A percentile compares a stretch with the other conserved stretches of the same genome.
phyloP scores from a whole-genome alignment of 2,329 filamentous ascomycete species.

The Coleophoma crateriformis region DNA sequence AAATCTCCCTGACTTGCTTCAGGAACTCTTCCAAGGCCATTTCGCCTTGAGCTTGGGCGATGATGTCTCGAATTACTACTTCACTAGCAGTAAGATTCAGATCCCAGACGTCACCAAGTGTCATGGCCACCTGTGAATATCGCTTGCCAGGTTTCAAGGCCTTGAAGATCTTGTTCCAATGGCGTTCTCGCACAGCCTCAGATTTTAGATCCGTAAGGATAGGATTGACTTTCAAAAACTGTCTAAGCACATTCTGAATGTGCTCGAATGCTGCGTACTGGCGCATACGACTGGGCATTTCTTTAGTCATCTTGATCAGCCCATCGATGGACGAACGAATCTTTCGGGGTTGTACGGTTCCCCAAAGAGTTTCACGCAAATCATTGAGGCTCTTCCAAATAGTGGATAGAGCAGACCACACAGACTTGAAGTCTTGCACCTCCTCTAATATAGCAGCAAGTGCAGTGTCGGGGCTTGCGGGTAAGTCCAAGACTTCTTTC shows the following conservation, averaged over 20 bases:
- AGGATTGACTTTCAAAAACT: conserved; percentile 85
- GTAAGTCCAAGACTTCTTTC: conserved; percentile 91
- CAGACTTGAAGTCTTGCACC: conserved; percentile 97
- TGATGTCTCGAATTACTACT: conserved; percentile 83
- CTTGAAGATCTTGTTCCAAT: conserved; percentile 99
- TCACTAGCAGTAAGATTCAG: conserved; percentile 86
- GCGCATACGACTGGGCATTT: conserved; percentile 98
- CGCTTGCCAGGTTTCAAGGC: conserved; percentile 86
- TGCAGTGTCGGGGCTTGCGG: conserved; percentile 72
- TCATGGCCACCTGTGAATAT: conserved; percentile 91
- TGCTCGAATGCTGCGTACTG: conserved; percentile 99
- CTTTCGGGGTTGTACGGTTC: conserved; percentile 90
- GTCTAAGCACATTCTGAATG: conserved; percentile 84
- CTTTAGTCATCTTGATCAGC: conserved; percentile 95
- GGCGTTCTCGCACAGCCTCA: conserved; percentile 90
- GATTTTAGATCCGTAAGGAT: conserved; percentile 89
- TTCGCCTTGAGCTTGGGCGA: conserved; percentile 92
- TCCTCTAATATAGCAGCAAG: conserved; percentile 86
- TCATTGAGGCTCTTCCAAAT: conserved; percentile 97
- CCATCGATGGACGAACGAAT: conserved; percentile 84
- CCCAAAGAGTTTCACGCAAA: conserved; percentile 88
- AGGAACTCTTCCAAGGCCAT: conserved; percentile 98
- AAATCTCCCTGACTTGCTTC: conserved; percentile 92
- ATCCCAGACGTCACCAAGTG: conserved; percentile 98
- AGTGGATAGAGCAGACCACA: conserved; percentile 91